Conservation (phyloP, 2,329 filamentous ascomycete genomes). For the Pyrenochaeta sp. region DNA sequence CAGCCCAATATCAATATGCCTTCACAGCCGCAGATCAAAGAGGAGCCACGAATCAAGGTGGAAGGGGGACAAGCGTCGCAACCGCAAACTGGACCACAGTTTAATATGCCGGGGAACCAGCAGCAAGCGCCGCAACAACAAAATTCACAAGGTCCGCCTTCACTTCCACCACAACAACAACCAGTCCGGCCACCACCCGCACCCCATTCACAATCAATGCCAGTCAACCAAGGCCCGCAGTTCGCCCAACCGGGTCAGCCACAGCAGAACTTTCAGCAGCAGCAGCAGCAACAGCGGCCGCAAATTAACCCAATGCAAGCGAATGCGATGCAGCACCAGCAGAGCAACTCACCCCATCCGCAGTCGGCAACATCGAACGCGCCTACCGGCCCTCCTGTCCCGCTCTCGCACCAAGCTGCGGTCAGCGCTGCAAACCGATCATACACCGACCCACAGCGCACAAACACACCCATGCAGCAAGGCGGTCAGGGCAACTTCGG, state of each 20-base stretch:
- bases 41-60: constrained; percentile 48
- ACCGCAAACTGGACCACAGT: constrained; percentile 34
- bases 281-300: constrained; percentile 41
- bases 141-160: constrained; percentile 20
- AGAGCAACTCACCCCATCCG: constrained; percentile 49
- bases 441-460: constrained; percentile 47
- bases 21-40: constrained; percentile 37
- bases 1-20: constrained; percentile 36
- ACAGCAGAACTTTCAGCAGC: constrained; percentile 39
- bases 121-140: constrained; percentile 29
- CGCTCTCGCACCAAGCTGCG: constrained; percentile 56
- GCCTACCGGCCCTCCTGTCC: constrained; percentile 42
- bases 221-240: constrained; percentile 36
- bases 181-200: constrained; percentile 37
- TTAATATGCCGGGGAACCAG: constrained; percentile 36
- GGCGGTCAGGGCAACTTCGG: constrained; percentile 43
- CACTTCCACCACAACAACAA: constrained; percentile 29
- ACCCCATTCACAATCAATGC: constrained; percentile 39
- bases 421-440: constrained; percentile 53
- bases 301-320: constrained; percentile 49
- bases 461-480: constrained; percentile 44
- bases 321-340: constrained; percentile 41
- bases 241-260: constrained; percentile 40
- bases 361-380: constrained; percentile 44
- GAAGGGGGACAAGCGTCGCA: constrained; percentile 40